Conservation (phyloP, 2,329 filamentous ascomycete species). For the Neopestalotiopsis clavispora region DNA sequence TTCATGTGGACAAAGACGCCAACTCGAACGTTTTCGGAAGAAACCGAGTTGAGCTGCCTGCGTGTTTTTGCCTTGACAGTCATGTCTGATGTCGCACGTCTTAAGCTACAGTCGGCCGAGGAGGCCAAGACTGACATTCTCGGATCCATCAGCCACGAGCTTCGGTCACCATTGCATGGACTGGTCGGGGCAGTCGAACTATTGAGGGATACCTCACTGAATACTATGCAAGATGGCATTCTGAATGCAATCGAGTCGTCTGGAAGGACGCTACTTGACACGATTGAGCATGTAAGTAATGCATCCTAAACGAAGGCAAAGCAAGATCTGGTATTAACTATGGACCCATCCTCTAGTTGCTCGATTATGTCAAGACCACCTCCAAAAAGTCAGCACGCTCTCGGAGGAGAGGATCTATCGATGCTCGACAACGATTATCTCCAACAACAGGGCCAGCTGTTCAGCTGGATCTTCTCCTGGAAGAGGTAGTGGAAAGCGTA, state of each 20-base stretch:
- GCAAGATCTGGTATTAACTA: slow-evolving; percentile 53
- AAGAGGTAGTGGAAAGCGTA: slow-evolving; percentile 15
- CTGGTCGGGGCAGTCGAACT: slow-evolving; percentile 35
- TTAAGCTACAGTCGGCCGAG: slow-evolving; percentile 42
- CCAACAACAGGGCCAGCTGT: background rate
- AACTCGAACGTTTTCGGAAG: slow-evolving; percentile 46
- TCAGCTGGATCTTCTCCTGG: slow-evolving; percentile 4
- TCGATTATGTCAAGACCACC: slow-evolving; percentile 61
- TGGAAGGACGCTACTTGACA: slow-evolving; percentile 9
- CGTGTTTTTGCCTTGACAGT: slow-evolving; percentile 56
- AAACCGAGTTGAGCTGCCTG: slow-evolving; percentile 55
- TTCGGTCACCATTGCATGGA: slow-evolving; percentile 64
- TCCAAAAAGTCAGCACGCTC: slow-evolving; percentile 26
- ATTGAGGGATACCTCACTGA: slow-evolving; percentile 4
- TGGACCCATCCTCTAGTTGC: slow-evolving; percentile 31
- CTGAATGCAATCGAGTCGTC: slow-evolving; percentile 5
- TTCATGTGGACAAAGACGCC: slow-evolving; percentile 52
- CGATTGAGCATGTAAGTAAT: slow-evolving; percentile 8
- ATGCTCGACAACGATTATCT: background rate
- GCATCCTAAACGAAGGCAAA: slow-evolving; percentile 31
- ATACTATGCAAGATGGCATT: slow-evolving; percentile 8
- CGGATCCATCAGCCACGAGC: slow-evolving; percentile 64
- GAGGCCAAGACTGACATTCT: slow-evolving; percentile 62
- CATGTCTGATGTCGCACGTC: slow-evolving; percentile 59
- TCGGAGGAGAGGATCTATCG: slow-evolving; percentile 14